Base-by-base conservation (phyloP, 805 yeast genomes). In the Millerozyma miso region DNA sequence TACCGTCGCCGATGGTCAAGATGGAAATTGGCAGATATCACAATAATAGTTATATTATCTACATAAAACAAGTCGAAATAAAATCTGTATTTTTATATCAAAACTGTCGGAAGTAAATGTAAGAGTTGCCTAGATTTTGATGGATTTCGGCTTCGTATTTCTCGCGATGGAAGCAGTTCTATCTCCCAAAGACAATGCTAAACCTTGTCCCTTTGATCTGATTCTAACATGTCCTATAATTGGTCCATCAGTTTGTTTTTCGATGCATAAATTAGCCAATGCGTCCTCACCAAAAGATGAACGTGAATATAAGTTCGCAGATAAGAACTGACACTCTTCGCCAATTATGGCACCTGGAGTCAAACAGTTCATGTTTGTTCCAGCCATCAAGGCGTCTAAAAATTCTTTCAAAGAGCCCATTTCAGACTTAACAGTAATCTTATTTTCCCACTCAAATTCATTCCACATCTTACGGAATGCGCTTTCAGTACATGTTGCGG, bases 401-500 rank as follows among this genome's bases (percentile, higher is more conserved):
- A 88, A 93, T 37, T 79, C 86, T 58, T 83, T 82, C 58, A 95
- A 75, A 1, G 87, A 68, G 26, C 76, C 63, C 49, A 83, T 71
- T 41, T 73, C 76, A 2, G 95, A 80, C 52, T 84, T 82, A 60
- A 93, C 86, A 46, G 90, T 86, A 54, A 93, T 90, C 73, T 93
- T 93, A 73, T 93, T 93, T 67, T 93, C 99, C 99, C 99, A 93
- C 69, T 93, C 99, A 61, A 95, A 93, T 63, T 90, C 97, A 62
- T 89, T 88, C 99, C 99, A 93, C 98, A 90, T 91, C 56, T 82
- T 79, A 59, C 99, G 85, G 85, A 93, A 93, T 53, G 80, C 85
- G 36, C 82, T 80, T 67, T 91, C 98, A 13, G 89, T 71, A 63
- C 96, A 87, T 18, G 79, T 76, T n/a, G 95, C 93, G 16, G 99